Percentiles rank a stretch among this genome's conserved stretches.
Conservation (phyloP, 495 filamentous ascomycete genomes). For the Glarea lozoyensis region DNA sequence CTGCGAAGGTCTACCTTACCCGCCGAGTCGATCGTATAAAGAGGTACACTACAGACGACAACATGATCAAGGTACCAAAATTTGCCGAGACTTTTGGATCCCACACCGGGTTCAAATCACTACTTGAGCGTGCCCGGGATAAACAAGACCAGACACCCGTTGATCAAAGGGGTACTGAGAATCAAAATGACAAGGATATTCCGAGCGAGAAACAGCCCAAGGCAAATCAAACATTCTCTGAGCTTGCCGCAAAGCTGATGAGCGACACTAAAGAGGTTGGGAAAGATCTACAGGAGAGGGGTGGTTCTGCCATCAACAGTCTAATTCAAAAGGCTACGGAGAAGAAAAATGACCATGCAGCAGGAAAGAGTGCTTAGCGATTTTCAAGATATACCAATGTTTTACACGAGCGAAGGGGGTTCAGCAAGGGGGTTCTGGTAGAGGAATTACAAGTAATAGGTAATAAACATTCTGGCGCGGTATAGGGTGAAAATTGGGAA, state of each 20-base stretch:
- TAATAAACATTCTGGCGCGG: too few species aligned
- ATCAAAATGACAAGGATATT: not conserved
- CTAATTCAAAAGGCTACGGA: constrained; percentile 10
- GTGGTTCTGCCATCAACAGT: constrained; percentile 5
- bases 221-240: constrained; percentile 3
- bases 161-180: too few species aligned
- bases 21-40: constrained; percentile 19
- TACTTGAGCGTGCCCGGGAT: constrained; percentile 15
- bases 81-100: not conserved
- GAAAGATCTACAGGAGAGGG: constrained; percentile 6
- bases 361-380: not conserved
- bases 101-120: constrained; percentile 14
- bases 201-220: not conserved
- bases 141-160: too few species aligned
- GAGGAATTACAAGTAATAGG: too few species aligned
- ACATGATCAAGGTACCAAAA: constrained; percentile 12
- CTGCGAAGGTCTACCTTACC: constrained; percentile 19
- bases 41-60: constrained; percentile 14
- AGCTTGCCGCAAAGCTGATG: constrained; percentile 14
- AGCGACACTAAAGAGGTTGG: constrained; percentile 11
- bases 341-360: not conserved
- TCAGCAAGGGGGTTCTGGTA: too few species aligned
- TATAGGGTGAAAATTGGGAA: too few species aligned
- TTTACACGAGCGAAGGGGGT: too few species aligned
- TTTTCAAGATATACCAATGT: not conserved